phyloP scores from a whole-genome alignment of 116 monocot species.

The Dioscorea cayenensis region DNA sequence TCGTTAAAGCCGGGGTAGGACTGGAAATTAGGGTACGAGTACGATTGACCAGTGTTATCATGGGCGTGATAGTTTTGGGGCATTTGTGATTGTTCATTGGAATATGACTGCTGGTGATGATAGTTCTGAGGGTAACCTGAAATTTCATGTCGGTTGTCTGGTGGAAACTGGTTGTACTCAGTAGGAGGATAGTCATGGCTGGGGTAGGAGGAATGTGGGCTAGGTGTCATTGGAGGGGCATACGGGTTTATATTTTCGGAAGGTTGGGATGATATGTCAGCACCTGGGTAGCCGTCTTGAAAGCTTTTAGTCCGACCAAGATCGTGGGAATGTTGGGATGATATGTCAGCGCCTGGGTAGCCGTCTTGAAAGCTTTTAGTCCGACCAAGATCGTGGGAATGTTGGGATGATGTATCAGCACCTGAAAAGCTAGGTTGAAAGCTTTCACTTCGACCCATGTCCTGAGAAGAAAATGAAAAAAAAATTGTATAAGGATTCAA shows the following conservation, averaged over 20 bases:
- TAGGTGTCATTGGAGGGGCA: conserved; percentile 7
- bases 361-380: conserved; percentile 27
- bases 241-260: conserved; percentile 13
- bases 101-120: conserved; percentile 28
- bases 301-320: conserved; percentile 32
- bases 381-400: conserved; percentile 12
- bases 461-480: background rate
- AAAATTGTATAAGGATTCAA: background rate
- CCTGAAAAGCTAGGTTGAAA: conserved; percentile 19
- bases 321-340: conserved; percentile 10
- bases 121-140: conserved; percentile 27
- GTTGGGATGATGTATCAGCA: conserved; percentile 10
- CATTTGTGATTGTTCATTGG: conserved; percentile 14
- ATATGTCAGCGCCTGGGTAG: conserved; percentile 8
- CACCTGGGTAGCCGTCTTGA: conserved; percentile 10
- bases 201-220: conserved; percentile 37
- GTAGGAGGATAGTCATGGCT: conserved; percentile 27
- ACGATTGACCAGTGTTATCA: conserved; percentile 28
- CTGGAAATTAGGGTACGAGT: conserved; percentile 84
- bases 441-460: conserved; percentile 27
- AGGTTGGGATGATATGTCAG: conserved; percentile 12
- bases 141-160: conserved; percentile 23
- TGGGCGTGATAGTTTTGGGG: conserved; percentile 38
- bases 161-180: conserved; percentile 29
- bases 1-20: conserved; percentile 88